These are phyloP conservation scores for Pleurotus tuoliensis DNA, from an alignment of 768 basidiomycete genomes.

Conservation along the genomic window DNA sequence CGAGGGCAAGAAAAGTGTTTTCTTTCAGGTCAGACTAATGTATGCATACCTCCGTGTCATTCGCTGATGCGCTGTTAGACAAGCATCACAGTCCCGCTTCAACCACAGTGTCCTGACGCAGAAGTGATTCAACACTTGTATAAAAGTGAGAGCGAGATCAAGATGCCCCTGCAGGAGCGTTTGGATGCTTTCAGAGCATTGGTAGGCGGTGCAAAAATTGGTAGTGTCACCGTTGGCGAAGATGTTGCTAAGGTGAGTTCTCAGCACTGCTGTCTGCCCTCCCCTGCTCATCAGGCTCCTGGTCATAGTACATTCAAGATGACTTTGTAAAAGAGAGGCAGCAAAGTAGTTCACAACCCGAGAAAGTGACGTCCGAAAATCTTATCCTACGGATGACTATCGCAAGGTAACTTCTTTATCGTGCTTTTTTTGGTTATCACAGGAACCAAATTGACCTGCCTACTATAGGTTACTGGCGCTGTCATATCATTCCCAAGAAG, in stretches of 20 bases:
- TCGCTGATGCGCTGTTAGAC: constrained; percentile 41
- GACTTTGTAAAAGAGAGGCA: constrained; percentile 57
- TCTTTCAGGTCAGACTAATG: constrained; percentile 53
- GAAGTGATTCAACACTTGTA: constrained; percentile 37
- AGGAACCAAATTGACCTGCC: background rate
- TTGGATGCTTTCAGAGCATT: constrained; percentile 55
- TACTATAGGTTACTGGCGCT: constrained; percentile 55
- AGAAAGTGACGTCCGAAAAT: constrained; percentile 49
- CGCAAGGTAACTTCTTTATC: constrained; percentile 48
- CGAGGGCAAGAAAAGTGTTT: constrained; percentile 64
- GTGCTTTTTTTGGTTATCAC: background rate
- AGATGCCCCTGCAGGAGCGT: constrained; percentile 49
- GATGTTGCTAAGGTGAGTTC: constrained; percentile 53
- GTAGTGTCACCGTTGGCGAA: constrained; percentile 50
- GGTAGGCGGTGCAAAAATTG: constrained; percentile 57
- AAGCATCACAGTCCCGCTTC: constrained; percentile 49
- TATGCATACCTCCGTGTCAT: background rate
- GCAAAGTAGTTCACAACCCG: constrained; percentile 31
- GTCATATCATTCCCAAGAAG: constrained; percentile 50
- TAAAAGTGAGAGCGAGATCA: constrained; percentile 38
- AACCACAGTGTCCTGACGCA: constrained; percentile 16
- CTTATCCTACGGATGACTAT: constrained; percentile 65
- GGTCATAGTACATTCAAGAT: constrained; percentile 63
- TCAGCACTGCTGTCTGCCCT: background rate
- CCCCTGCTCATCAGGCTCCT: background rate